phyloP scores from a whole-genome alignment of 495 filamentous ascomycete genomes.

The Annulohypoxylon stygium region DNA sequence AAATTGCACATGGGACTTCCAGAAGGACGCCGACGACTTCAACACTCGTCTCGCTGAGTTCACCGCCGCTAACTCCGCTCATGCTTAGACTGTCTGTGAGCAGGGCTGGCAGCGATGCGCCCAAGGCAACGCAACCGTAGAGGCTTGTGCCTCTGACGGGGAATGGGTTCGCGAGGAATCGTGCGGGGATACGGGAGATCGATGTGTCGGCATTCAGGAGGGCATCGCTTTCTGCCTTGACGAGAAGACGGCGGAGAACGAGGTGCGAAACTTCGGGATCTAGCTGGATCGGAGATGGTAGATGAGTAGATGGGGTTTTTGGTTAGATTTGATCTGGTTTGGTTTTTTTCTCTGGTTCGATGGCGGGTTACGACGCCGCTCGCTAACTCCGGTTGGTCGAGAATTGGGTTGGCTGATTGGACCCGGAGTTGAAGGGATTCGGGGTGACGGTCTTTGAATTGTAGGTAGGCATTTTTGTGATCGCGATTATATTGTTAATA shows the following conservation, averaged over 20 bases:
- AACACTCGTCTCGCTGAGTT: background rate
- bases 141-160: background rate
- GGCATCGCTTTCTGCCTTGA: conserved; percentile 22
- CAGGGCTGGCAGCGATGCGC: conserved; percentile 20
- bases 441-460: background rate
- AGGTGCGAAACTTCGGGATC: background rate
- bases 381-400: background rate
- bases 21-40: background rate
- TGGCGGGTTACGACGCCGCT: background rate
- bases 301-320: background rate
- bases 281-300: background rate
- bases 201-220: conserved; percentile 1
- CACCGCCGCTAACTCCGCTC: background rate
- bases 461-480: background rate
- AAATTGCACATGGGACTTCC: conserved; percentile 20
- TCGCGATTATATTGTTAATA: conserved; percentile 33
- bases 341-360: too few relatives aligned
- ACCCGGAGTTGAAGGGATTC: background rate
- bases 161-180: background rate
- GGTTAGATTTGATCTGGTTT: too few relatives aligned
- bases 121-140: background rate
- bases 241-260: background rate
- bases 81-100: background rate
- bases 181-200: background rate
- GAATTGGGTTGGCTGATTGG: background rate